Base-by-base conservation (phyloP, 2,329 filamentous ascomycete species). In the Penicillium sp. region DNA sequence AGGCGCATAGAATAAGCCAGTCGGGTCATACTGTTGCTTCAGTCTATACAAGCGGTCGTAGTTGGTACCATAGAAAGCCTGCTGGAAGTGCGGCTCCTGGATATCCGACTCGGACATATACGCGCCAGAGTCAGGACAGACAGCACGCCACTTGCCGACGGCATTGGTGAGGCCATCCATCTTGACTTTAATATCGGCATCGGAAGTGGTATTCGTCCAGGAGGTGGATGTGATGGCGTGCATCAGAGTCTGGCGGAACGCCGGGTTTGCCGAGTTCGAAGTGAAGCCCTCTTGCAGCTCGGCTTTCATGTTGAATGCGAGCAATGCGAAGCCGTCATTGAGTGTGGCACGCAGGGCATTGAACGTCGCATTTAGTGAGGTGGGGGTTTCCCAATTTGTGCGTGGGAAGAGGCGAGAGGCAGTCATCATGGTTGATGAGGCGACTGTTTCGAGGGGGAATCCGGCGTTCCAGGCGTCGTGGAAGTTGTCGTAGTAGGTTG, bases 21-120 rank as follows among this genome's bases (percentile, higher is more conserved):
- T 65, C 0, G 79, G 79, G 60, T 86, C 83, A 62, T 79, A 84
- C 65, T 76, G 79, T 35, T 72, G 65, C 77, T 86, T 86, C 31
- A 85, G 73, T 15, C 55, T 41, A 21, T 63, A 67, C 43, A 74
- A 52, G 0, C 65, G 63, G 0, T 42, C 42, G 44, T 74, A 74
- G 55, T 70, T 69, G 0, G 49, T 54, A 7, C 69, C 71, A 23
- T 70, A 73, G 55, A 72, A 73, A 0, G 69, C 60, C 55, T 66
- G 58, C 59, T 73, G 65, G 62, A 70, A 73, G 44, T 68, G 45
- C 2, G 71, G 70, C 56, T 74, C 69, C 31, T 63, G 69, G 49
- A 79, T 79, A 65, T 82, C 76, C 2, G 77, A 81, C 70, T 85
- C 82, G 63, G 82, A 83, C 74, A 70, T 69, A 38, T 71, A 71